Percentiles rank a stretch among this genome's conserved stretches.
Conservation (phyloP, 2,329 filamentous ascomycete species). For the Onygenales sp. region DNA sequence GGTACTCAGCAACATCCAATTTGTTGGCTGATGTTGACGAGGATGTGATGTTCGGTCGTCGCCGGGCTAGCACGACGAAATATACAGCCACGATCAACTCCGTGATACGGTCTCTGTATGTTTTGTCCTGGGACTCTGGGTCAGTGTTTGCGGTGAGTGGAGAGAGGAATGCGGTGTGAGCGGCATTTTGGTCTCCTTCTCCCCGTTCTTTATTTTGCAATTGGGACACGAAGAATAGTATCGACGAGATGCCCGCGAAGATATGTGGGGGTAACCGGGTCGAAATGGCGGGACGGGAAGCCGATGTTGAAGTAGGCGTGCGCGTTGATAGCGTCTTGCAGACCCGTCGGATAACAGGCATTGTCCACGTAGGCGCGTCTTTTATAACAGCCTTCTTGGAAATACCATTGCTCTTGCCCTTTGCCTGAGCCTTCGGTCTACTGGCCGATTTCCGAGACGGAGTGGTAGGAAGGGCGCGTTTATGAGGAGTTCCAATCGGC, state of each 20-base stretch:
- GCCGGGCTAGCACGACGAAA: conserved; percentile 35
- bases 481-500: not conserved
- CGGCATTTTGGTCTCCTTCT: conserved; percentile 11
- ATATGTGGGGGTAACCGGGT: conserved; percentile 58
- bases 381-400: conserved; percentile 20
- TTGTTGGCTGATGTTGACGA: conserved; percentile 17
- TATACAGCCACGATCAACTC: conserved; percentile 34
- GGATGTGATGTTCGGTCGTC: not conserved
- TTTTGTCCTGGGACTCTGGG: conserved; percentile 32
- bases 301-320: conserved; percentile 25
- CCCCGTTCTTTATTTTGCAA: conserved; percentile 25
- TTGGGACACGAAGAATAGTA: conserved; percentile 37
- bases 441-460: conserved; percentile 5
- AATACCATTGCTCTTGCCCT: conserved; percentile 13
- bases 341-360: conserved; percentile 56
- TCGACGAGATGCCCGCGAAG: conserved; percentile 59
- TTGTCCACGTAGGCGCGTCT: conserved; percentile 55
- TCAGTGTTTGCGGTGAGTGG: conserved; percentile 35
- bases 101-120: conserved; percentile 29
- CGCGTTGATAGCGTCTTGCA: conserved; percentile 53
- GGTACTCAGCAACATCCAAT: conserved; percentile 32
- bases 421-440: not conserved
- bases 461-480: not conserved
- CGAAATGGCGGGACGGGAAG: conserved; percentile 29
- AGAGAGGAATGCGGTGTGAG: conserved; percentile 23